These are phyloP conservation scores for Aspergillus homomorphus DNA, from an alignment of 495 filamentous ascomycete species.

Conservation along the genomic window DNA sequence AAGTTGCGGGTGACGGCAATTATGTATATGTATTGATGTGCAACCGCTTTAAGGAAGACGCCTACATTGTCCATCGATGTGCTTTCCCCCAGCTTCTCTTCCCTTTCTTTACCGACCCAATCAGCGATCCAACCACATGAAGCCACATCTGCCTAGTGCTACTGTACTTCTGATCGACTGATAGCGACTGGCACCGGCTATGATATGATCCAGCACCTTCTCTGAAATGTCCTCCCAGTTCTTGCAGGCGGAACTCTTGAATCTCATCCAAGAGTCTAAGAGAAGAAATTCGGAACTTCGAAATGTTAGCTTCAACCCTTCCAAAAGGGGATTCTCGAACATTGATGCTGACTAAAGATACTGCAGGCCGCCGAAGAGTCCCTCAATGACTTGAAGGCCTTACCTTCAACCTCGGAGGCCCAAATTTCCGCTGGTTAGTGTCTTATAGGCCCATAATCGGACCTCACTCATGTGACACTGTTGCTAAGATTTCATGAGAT, in stretches of 20 bases:
- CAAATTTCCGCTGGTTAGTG: slow-evolving; percentile 77
- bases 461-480: neutral
- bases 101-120: neutral
- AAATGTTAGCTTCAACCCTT: slow-evolving; percentile 59
- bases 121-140: slow-evolving; percentile 11
- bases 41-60: neutral
- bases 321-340: slow-evolving; percentile 9
- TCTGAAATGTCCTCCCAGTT: slow-evolving; percentile 86
- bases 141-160: slow-evolving; percentile 17
- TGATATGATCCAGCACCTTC: slow-evolving; percentile 31
- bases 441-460: slow-evolving; percentile 1
- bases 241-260: slow-evolving; percentile 82
- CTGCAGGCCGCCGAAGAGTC: slow-evolving; percentile 88
- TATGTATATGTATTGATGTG: slow-evolving; percentile 3
- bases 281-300: slow-evolving; percentile 85
- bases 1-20: neutral
- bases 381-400: slow-evolving; percentile 78
- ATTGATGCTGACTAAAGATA: slow-evolving; percentile 19
- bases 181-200: slow-evolving; percentile 26
- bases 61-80: neutral
- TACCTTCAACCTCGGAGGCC: slow-evolving; percentile 73
- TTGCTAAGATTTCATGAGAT: slow-evolving; percentile 55
- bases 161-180: slow-evolving; percentile 5
- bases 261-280: slow-evolving; percentile 92
- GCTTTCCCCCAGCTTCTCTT: neutral